Evolutionary conservation across 768 basidiomycete species (phyloP), one percentile per base, ranked within the genome.

Genomic region (Agrocybe pediades): DNA sequence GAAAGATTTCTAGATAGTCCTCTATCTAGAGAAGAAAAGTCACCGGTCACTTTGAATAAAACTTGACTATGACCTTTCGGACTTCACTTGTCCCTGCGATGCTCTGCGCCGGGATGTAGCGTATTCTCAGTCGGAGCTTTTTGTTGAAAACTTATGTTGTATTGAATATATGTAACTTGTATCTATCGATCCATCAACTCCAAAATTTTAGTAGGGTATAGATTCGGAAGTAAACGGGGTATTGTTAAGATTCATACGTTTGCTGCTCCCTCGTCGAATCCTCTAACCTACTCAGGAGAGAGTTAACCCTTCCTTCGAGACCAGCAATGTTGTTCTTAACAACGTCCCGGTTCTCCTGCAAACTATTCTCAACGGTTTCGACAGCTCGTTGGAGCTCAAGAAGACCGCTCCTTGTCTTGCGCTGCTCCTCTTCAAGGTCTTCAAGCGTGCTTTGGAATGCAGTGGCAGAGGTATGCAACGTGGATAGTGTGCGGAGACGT

Each of bases 401-500:
- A 26, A 95, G 74, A 23, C 80, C 80, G 21, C 83, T 85, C 21
- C 77, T 79, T 27, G 83, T 72, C 56, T 82, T 80, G 47, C 77
- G 78, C 62, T 95, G 90, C 56, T 91, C 88, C 51, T 84, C 83
- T 67, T 91, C 88, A 26, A 95, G 72, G 44, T 77, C 68, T 15
- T 77, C 70, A 3, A 98, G 74, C 2, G 85, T 83, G 19, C 74
- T 77, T 47, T 87, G 82, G 62, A 98, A 95, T 21, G 87, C 82
- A 1, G 86, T 80, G 0, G 96, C 92, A 44, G 90, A 85, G 0
- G 86, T 79, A 63, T 99, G 96, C 54, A 99, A 70, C 0, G 83
- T 66, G 8, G 91, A 86, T 3, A 99, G 77, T 9, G 94, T 95
- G 33, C 92, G 85, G 30, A 99, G 71, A 13, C 96, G 90, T 3